Evolutionary conservation across 306 rosid genomes (phyloP).

Genomic region (Citrullus amarus): DNA sequence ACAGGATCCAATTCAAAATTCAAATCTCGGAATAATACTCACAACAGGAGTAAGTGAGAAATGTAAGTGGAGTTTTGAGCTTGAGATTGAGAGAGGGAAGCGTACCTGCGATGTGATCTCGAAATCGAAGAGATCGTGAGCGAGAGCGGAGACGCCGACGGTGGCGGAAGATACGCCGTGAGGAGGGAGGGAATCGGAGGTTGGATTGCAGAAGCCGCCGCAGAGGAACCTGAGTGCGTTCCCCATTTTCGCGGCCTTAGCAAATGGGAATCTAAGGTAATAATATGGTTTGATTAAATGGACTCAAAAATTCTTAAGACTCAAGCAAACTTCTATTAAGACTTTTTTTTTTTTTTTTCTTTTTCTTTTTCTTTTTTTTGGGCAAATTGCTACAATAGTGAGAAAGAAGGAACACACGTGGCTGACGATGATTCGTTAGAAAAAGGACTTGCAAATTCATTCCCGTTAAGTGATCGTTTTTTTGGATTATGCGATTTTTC

Average conservation of each 20-base stretch:
- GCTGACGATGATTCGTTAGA: background rate
- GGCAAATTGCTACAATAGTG: background rate
- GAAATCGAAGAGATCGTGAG: slow-evolving; percentile 63
- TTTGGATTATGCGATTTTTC: background rate
- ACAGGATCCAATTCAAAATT: background rate
- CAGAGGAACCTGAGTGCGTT: slow-evolving; percentile 47
- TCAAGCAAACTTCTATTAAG: background rate
- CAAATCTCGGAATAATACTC: background rate
- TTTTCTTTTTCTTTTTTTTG: background rate
- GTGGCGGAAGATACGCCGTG: slow-evolving; percentile 46
- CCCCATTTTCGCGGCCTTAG: slow-evolving; percentile 32
- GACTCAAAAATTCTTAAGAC: background rate
- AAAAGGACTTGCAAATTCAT: background rate
- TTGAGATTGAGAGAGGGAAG: background rate
- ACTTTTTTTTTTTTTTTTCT: background rate
- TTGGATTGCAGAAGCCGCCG: slow-evolving; percentile 37
- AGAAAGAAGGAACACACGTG: background rate
- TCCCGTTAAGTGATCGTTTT: background rate
- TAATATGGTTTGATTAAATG: background rate
- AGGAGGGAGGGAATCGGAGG: slow-evolving; percentile 29
- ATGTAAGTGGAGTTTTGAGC: background rate
- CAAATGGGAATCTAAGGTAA: background rate
- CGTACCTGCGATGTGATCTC: slow-evolving; percentile 71
- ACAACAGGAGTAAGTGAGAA: no score
- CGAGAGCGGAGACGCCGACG: slow-evolving; percentile 60